Evolutionary conservation across 805 yeast genomes (phyloP), one percentile per base, ranked within the genome.

Genomic region (Monosporozyma aquatica): DNA sequence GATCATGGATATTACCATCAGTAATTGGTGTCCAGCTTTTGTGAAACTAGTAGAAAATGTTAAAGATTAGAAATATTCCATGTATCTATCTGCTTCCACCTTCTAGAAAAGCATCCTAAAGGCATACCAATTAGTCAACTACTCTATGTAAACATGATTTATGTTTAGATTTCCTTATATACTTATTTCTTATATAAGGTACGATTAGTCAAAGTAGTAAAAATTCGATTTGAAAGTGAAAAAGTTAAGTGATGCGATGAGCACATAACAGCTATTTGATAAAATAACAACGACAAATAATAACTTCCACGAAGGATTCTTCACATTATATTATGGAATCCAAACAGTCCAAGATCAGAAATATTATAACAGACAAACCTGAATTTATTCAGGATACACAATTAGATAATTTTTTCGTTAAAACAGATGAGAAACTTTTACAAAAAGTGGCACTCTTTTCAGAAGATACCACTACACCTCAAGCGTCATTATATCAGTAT

Each of bases 1-100:
- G 75, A 64, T 80, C 62, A 51, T 62, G 2, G 75, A 78, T 50
- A 71, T 69, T 34, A 78, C 82, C 1, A 73, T 75, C 9, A 68
- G 76, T 40, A 59, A 62, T 20, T 83, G 94, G 94, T 76, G 83
- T 47, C 68, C 76, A 21, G 82, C 89, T 3, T 64, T 83, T 41
- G 70, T 79, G 40, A 78, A 78, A 54, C 58, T 81, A 4, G 50
- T 75, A 13, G 75, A 73, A 42, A 64, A 62, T 42, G 48, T 47
- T 5, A 25, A 40, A 5, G 25, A 40, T 15, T 15, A 40, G 24
- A 4, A 6, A 2, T 14, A 23, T 22, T 33, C n/a, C 21, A 21
- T 28, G 15, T 28, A 28, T 14, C 5, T 28, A n/a, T 28, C n/a
- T 28, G 15, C 7, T 28, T 28, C 13, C 34, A n/a, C n/a, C n/a